Evolutionary conservation across 2,329 filamentous ascomycete species (phyloP), one percentile per base, ranked within the genome.

Genomic region (Arthrobotrys sphaeroides): DNA sequence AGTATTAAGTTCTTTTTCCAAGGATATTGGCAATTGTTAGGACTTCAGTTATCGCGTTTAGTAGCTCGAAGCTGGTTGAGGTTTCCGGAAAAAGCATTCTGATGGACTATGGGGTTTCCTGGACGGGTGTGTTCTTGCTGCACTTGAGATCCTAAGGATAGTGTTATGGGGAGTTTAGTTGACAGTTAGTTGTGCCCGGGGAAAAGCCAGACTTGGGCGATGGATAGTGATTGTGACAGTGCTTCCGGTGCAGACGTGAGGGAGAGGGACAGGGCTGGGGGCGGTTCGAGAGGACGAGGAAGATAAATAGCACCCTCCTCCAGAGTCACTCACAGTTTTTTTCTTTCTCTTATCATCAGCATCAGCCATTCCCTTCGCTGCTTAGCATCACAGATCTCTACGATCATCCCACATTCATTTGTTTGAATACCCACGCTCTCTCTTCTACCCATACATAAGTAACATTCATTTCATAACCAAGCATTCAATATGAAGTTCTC

Each of bases 11-110:
- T 53, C 22, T 5, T 18, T 12, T 16, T 7, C 49, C 18, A 59
- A 47, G 38, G 7, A 55, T 28, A 67, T 67, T 67, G 64, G 64
- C 64, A 53, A 9, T 40, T 51, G 64, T 59, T 60, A 7, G 64
- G 51, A 68, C 22, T 68, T 68, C 64, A 68, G 31, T 38, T 60
- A 49, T 68, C 64, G 64, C 64, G 64, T 68, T 68, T 68, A 43
- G 40, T 68, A 68, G 26, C 64, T 68, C 36, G 26, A 38, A 49
- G 3, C 10, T 47, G 64, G 51, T 28, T 68, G 42, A 68, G 51
- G 22, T 22, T 68, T 45, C 64, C 40, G 28, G 38, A 68, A 68
- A 22, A 20, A 60, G 51, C 7, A 31, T n/a, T 47, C 7, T 47
- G 24, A 20, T 28, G 33, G 20, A 4, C 1, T n/a, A 16, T 36